These are phyloP conservation scores for Arthroderma sp. DNA, from an alignment of 2,329 filamentous ascomycete species.

Conservation along the genomic window DNA sequence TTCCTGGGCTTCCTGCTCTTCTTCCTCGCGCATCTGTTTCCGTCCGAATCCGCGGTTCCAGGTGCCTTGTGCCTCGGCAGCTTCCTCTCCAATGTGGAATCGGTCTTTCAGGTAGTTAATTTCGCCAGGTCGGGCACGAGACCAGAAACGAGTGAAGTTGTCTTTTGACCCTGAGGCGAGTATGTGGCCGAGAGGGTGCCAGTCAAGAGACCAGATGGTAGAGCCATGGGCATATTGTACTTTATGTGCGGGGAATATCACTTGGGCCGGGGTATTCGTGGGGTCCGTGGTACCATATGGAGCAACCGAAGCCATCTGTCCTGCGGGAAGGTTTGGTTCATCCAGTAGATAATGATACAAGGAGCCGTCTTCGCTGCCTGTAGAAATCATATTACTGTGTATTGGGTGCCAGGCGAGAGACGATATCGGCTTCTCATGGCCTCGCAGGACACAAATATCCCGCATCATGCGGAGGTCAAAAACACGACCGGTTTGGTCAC, in stretches of 20 bases:
- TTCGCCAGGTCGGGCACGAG: slow-evolving; percentile 76
- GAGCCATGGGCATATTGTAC: slow-evolving; percentile 83
- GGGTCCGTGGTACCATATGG: slow-evolving; percentile 80
- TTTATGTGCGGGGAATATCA: slow-evolving; percentile 84
- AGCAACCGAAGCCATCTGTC: slow-evolving; percentile 58
- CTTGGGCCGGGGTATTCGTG: slow-evolving; percentile 65
- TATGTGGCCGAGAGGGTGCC: slow-evolving; percentile 93
- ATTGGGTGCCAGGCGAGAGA: slow-evolving; percentile 89
- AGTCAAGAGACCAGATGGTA: slow-evolving; percentile 94
- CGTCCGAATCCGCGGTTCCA: slow-evolving; percentile 72
- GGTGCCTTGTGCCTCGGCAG: slow-evolving; percentile 88
- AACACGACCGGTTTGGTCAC: slow-evolving; percentile 83
- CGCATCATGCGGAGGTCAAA: slow-evolving; percentile 98
- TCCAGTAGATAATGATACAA: slow-evolving; percentile 92
- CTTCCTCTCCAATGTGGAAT: slow-evolving; percentile 89
- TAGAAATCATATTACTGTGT: slow-evolving; percentile 77
- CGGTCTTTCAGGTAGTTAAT: slow-evolving; percentile 75
- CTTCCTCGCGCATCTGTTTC: slow-evolving; percentile 73
- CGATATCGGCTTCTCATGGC: slow-evolving; percentile 92
- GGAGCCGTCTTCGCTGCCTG: slow-evolving; percentile 78
- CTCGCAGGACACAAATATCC: slow-evolving; percentile 83
- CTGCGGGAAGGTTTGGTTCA: slow-evolving; percentile 74
- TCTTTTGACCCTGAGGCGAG: slow-evolving; percentile 93
- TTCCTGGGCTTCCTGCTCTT: slow-evolving; percentile 86
- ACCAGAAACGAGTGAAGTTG: slow-evolving; percentile 94